Conservation (phyloP, 2,329 filamentous ascomycete species). For the Penicillium sp. region DNA sequence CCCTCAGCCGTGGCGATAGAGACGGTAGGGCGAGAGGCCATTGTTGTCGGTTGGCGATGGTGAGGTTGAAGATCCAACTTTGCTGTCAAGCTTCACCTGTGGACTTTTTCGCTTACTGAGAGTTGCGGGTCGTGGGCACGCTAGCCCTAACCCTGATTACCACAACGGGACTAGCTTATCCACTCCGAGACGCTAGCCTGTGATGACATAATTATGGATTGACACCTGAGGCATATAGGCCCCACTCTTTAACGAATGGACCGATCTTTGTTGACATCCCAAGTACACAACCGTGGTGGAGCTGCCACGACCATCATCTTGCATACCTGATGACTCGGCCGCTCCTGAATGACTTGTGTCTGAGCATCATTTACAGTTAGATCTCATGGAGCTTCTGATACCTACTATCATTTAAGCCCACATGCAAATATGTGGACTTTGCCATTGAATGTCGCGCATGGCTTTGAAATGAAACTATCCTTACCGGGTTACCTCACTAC, state of each 20-base stretch:
- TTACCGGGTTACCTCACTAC: background rate
- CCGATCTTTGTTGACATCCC: background rate
- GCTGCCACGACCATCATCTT: background rate
- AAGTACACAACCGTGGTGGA: background rate
- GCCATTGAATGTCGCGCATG: background rate
- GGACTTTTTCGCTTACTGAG: conserved; percentile 45
- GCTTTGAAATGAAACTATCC: background rate
- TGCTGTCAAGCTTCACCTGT: conserved; percentile 29
- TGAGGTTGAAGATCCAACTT: conserved; percentile 38
- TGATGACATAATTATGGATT: conserved; percentile 2
- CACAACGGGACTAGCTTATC: conserved; percentile 8
- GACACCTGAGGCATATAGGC: background rate
- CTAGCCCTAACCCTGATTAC: conserved; percentile 34
- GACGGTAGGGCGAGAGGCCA: conserved; percentile 96
- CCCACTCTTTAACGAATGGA: background rate
- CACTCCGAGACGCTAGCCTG: background rate
- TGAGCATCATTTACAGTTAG: background rate
- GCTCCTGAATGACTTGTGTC: background rate
- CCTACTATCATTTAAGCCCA: background rate
- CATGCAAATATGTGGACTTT: background rate
- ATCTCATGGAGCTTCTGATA: background rate
- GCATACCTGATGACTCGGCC: background rate
- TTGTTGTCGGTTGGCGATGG: conserved; percentile 52
- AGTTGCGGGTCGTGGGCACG: conserved; percentile 28
- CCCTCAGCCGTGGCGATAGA: conserved; percentile 96